Conservation (phyloP, 768 basidiomycete genomes). For the Albatrellus ellisii region DNA sequence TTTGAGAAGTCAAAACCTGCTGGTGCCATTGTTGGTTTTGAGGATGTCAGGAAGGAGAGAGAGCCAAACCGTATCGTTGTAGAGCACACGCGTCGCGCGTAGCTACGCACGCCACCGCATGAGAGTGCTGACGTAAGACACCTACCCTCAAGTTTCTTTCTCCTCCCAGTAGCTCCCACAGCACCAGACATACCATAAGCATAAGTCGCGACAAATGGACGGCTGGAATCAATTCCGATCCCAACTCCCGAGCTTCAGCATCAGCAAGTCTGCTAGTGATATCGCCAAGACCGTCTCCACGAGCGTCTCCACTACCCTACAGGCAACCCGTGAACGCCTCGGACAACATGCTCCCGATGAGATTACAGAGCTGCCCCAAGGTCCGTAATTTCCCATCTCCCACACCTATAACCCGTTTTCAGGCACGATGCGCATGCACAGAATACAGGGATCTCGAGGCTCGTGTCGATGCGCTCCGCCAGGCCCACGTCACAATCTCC, state of each 20-base stretch:
- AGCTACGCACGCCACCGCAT: neutral
- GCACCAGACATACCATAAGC: neutral
- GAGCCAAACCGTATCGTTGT: neutral
- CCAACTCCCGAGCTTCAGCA: constrained; percentile 49
- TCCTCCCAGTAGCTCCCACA: neutral
- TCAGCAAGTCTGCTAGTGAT: constrained; percentile 65
- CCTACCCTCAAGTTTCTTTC: neutral
- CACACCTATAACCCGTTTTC: constrained; percentile 1
- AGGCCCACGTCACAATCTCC: constrained; percentile 62
- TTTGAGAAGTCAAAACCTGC: constrained; percentile 76
- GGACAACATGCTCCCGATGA: constrained; percentile 86
- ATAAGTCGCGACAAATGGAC: no score
- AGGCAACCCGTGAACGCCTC: constrained; percentile 77
- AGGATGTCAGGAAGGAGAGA: constrained; percentile 18
- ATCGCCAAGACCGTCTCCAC: constrained; percentile 70
- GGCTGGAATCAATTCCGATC: constrained; percentile 59
- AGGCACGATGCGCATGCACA: constrained; percentile 18
- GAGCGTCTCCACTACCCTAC: constrained; percentile 66
- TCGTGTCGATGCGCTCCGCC: constrained; percentile 83
- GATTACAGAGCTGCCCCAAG: constrained; percentile 89
- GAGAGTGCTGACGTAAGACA: constrained; percentile 1
- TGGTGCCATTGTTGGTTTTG: constrained; percentile 22
- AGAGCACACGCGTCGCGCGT: constrained; percentile 9
- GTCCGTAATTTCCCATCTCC: constrained; percentile 22
- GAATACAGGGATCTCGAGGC: constrained; percentile 96